phyloP scores from a whole-genome alignment of 1,284 basidiomycete species.

The Trichosporon ovoides region DNA sequence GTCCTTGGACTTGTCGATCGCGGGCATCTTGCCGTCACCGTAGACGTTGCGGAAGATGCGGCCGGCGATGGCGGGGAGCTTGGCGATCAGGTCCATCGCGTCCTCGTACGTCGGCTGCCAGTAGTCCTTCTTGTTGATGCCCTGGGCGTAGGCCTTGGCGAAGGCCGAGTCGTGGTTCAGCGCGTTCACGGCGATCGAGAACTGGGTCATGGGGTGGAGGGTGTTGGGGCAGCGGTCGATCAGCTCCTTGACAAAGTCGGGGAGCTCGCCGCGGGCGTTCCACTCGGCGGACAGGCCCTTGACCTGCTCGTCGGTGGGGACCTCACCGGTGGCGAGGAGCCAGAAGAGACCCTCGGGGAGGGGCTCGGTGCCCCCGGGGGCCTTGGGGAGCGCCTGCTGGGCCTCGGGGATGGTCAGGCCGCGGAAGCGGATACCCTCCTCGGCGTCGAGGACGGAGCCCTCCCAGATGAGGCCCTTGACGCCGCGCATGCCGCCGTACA shows the following conservation, averaged over 20 bases:
- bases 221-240: conserved; percentile 89
- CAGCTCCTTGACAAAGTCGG: conserved; percentile 87
- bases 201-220: conserved; percentile 94
- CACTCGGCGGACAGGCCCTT: conserved; percentile 79
- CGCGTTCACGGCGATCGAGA: conserved; percentile 83
- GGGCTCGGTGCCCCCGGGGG: conserved; percentile 81
- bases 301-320: conserved; percentile 84
- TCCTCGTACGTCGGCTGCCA: conserved; percentile 96
- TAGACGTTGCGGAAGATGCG: conserved; percentile 96
- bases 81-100: conserved; percentile 96
- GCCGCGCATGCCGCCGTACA: conserved; percentile 86
- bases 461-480: conserved; percentile 78
- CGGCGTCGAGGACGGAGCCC: conserved; percentile 86
- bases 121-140: conserved; percentile 93
- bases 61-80: conserved; percentile 93
- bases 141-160: conserved; percentile 88
- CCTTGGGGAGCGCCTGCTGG: conserved; percentile 77
- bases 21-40: conserved; percentile 74
- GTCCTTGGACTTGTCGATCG: conserved; percentile 82
- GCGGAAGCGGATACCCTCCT: conserved; percentile 95
- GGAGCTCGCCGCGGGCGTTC: conserved; percentile 81
- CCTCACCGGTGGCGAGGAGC: conserved; percentile 87
- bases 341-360: conserved; percentile 93
- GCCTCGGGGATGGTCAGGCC: conserved; percentile 87
- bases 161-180: conserved; percentile 98